Conservation (phyloP, 1,139 yeast species). For the Blastobotrys persicus region DNA sequence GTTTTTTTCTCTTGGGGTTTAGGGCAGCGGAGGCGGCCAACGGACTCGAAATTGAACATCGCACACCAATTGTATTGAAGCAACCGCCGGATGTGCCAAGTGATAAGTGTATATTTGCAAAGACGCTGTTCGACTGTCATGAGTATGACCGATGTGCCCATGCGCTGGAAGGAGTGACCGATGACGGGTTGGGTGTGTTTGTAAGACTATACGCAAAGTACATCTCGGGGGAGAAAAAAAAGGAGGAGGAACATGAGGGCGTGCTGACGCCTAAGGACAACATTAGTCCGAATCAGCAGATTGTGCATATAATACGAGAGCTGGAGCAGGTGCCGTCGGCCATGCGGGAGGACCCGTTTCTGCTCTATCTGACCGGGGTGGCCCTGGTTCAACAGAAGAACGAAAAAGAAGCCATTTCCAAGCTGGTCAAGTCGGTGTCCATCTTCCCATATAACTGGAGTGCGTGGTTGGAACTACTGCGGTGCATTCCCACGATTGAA, state of each 20-base stretch:
- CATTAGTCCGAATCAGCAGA: conserved; percentile 36
- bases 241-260: conserved; percentile 73
- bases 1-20: background rate
- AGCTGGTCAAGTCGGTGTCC: conserved; percentile 56
- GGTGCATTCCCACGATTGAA: conserved; percentile 61
- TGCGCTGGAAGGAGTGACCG: conserved; percentile 49
- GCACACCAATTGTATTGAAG: conserved; percentile 22
- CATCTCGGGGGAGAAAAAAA: conserved; percentile 70
- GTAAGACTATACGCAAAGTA: conserved; percentile 65
- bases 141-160: conserved; percentile 81
- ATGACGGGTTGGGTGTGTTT: conserved; percentile 53
- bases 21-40: conserved; percentile 69
- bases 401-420: conserved; percentile 54
- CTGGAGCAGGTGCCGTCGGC: conserved; percentile 28
- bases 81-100: conserved; percentile 16
- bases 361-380: conserved; percentile 63
- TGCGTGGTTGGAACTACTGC: conserved; percentile 81
- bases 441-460: conserved; percentile 88
- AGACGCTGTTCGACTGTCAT: conserved; percentile 73
- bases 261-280: conserved; percentile 49
- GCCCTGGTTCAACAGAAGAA: conserved; percentile 64
- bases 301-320: conserved; percentile 35
- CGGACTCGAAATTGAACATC: conserved; percentile 39
- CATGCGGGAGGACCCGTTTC: conserved; percentile 50
- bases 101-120: conserved; percentile 51